Percentiles rank a stretch among this genome's conserved stretches.
Evolutionary conservation across 2,329 filamentous ascomycete species (phyloP).

Genomic region (Fusarium mundagurra): DNA sequence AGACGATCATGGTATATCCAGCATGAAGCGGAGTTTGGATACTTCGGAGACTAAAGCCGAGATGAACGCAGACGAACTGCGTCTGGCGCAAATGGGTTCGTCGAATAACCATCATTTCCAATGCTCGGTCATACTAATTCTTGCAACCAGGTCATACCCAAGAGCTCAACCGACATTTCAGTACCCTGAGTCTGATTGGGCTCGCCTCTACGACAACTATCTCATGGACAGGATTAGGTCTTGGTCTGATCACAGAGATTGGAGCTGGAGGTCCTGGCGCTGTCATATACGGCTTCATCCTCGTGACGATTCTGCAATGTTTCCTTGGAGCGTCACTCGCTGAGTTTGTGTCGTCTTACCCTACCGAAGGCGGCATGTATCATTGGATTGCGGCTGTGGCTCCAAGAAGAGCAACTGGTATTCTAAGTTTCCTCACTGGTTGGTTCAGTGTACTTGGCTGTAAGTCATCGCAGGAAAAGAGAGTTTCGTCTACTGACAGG

Average conservation of each 20-base stretch:
- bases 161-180: constrained; percentile 1
- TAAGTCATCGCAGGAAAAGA: not conserved
- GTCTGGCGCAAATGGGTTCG: not conserved
- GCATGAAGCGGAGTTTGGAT: not conserved
- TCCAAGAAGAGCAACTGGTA: not conserved
- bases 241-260: not conserved
- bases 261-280: constrained; percentile 10
- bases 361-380: constrained; percentile 11
- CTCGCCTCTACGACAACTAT: constrained; percentile 1
- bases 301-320: not conserved
- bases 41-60: not conserved
- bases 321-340: constrained; percentile 4
- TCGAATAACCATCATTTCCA: not conserved
- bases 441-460: constrained; percentile 14
- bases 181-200: not conserved
- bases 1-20: not conserved
- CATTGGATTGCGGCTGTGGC: constrained; percentile 13
- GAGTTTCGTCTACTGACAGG: not conserved
- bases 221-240: not conserved
- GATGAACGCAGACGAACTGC: not conserved
- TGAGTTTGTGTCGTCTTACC: constrained; percentile 9
- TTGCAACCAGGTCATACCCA: not conserved
- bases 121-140: not conserved
- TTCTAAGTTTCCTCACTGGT: not conserved
- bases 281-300: constrained; percentile 2